phyloP scores from a whole-genome alignment of 306 rosid species.

The Albizia julibrissin region DNA sequence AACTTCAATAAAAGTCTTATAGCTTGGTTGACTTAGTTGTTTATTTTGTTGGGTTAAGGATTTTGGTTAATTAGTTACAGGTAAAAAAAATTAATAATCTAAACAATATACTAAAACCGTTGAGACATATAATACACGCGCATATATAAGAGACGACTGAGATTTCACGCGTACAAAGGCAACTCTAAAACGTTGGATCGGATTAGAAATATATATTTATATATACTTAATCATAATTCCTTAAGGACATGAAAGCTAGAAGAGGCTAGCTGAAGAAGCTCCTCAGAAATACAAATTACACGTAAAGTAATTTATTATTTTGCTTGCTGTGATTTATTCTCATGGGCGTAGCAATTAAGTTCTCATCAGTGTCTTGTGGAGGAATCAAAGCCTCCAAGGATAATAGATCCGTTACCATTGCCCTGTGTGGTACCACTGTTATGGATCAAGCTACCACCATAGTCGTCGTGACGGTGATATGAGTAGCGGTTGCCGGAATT shows the following conservation, averaged over 20 bases:
- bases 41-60: too few species aligned
- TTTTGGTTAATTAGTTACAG: too few species aligned
- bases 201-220: too few species aligned
- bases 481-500: background rate
- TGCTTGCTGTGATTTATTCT: too few species aligned
- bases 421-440: background rate
- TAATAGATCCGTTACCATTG: constrained; percentile 9
- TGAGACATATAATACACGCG: too few species aligned
- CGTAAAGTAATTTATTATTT: background rate
- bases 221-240: background rate
- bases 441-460: background rate
- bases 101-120: too few species aligned
- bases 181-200: background rate
- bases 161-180: background rate
- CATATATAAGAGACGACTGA: background rate
- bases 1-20: too few species aligned
- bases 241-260: background rate
- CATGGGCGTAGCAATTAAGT: background rate
- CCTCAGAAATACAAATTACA: background rate
- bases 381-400: background rate
- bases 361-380: background rate
- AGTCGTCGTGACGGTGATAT: background rate
- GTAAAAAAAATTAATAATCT: too few species aligned
- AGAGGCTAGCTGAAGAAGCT: background rate
- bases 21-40: too few species aligned